A percentile compares a stretch with the other conserved stretches of the same genome.
These are phyloP conservation scores for Aschersonia sp. DNA, from an alignment of 2,329 filamentous ascomycete species.

Conservation along the genomic window DNA sequence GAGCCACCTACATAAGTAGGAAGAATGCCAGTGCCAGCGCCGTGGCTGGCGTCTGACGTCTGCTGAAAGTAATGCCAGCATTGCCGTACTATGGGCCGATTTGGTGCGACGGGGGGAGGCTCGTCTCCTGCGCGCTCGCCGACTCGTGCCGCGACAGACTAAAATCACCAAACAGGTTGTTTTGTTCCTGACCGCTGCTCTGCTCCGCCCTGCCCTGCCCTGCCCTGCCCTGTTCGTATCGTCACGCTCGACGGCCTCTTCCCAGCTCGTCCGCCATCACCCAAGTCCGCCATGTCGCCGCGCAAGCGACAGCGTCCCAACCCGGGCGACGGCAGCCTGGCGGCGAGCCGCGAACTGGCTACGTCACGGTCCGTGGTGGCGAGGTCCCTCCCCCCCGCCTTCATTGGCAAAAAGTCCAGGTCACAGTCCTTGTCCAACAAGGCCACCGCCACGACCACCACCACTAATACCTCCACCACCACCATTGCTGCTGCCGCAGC, in stretches of 20 bases:
- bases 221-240: too few species aligned
- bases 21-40: neutral
- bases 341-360: slow-evolving; percentile 7
- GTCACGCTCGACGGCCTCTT: too few species aligned
- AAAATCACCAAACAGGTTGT: too few species aligned
- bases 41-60: neutral
- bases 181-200: too few species aligned
- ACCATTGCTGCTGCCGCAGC: neutral
- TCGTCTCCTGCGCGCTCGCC: too few species aligned
- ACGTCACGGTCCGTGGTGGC: slow-evolving; percentile 1
- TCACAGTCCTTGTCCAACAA: slow-evolving; percentile 1
- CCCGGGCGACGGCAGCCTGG: slow-evolving; percentile 9
- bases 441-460: neutral
- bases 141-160: too few species aligned
- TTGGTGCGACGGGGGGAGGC: too few species aligned
- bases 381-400: neutral
- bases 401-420: neutral
- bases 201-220: too few species aligned
- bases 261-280: neutral
- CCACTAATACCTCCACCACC: neutral
- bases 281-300: slow-evolving; percentile 13
- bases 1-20: neutral
- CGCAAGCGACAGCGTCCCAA: slow-evolving; percentile 19
- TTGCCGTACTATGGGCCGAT: too few species aligned
- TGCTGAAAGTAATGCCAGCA: neutral